These are phyloP conservation scores for Dittrichia graveolens DNA, from an alignment of 129 eudicot species.

Conservation along the genomic window DNA sequence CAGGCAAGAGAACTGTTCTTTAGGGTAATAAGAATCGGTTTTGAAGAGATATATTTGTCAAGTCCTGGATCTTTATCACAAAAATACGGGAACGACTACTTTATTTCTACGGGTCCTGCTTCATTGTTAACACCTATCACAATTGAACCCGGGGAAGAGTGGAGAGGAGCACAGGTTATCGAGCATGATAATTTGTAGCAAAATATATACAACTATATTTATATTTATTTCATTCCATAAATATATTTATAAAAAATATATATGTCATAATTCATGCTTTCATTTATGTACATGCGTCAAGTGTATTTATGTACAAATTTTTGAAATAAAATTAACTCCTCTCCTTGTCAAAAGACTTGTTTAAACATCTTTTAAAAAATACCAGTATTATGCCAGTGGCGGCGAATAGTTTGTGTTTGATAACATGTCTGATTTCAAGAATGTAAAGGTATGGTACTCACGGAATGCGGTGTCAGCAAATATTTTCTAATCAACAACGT, in stretches of 20 bases:
- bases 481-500: too few species aligned
- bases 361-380: too few species aligned
- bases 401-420: too few species aligned
- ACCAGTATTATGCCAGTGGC: too few species aligned
- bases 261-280: not conserved
- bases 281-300: conserved; percentile 18
- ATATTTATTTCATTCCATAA: too few species aligned
- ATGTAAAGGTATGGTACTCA: too few species aligned
- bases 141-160: conserved; percentile 81
- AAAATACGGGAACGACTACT: conserved; percentile 69
- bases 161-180: conserved; percentile 94
- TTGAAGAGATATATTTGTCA: conserved; percentile 76
- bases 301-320: not conserved
- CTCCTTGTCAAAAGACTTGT: too few species aligned
- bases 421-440: too few species aligned
- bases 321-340: not conserved
- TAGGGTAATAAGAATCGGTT: conserved; percentile 79
- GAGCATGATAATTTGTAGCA: conserved; percentile 86
- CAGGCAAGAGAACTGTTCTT: conserved; percentile 80
- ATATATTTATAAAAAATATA: not conserved
- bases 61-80: conserved; percentile 77
- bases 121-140: conserved; percentile 75
- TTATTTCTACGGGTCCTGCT: conserved; percentile 86
- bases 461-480: too few species aligned
- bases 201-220: conserved; percentile 12